Conservation (phyloP, 495 filamentous ascomycete species). For the Poronia punctata region DNA sequence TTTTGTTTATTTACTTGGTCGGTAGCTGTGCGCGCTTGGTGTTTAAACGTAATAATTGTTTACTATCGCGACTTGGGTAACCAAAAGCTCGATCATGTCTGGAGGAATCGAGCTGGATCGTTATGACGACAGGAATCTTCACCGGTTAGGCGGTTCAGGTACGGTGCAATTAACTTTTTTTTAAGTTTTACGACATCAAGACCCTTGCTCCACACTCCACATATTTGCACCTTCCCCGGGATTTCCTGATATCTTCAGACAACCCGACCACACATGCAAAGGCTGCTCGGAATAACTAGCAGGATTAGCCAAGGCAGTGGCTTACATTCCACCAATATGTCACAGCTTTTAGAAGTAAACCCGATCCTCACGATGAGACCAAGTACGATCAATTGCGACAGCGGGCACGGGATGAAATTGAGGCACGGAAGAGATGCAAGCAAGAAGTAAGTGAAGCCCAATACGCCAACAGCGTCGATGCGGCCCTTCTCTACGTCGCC, state of each 20-base stretch:
- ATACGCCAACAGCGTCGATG: no score
- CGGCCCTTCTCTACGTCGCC: no score
- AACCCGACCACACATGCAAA: no score
- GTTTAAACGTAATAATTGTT: no score
- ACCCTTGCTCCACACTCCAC: not conserved
- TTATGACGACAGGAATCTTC: not conserved
- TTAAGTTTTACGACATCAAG: no score
- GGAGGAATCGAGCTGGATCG: not conserved
- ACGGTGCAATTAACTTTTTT: not conserved
- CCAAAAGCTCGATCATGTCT: not conserved
- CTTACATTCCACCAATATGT: not conserved
- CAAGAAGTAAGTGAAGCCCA: no score
- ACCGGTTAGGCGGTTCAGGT: not conserved
- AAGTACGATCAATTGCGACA: constrained; percentile 90
- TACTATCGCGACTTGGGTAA: not conserved
- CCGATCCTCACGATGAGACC: constrained; percentile 59
- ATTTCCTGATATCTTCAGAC: no score
- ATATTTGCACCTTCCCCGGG: not conserved
- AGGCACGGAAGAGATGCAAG: constrained; percentile 63
- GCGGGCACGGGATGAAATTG: constrained; percentile 70
- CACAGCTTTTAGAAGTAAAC: constrained; percentile 75
- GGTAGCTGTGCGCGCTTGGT: not conserved
- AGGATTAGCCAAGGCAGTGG: not conserved
- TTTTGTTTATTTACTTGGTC: not conserved
- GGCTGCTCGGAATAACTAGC: no score